These are phyloP conservation scores for Incumbomyces lentus DNA, from an alignment of 2,329 filamentous ascomycete species.

Conservation along the genomic window DNA sequence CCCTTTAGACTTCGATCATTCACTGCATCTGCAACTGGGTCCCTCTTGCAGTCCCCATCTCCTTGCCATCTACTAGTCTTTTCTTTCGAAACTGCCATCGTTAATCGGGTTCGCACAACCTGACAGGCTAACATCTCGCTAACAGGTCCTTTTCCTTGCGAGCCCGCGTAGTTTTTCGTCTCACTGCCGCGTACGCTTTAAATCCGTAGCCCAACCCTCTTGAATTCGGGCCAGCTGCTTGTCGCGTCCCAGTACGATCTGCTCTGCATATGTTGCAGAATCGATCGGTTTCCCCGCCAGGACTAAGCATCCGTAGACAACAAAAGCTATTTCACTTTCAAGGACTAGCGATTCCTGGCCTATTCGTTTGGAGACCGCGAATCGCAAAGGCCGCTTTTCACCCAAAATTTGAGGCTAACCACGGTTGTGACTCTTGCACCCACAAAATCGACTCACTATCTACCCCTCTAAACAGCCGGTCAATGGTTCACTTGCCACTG, in stretches of 20 bases:
- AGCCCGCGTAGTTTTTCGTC: not conserved
- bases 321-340: too few relatives aligned
- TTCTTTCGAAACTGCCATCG: not conserved
- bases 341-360: too few relatives aligned
- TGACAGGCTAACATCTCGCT: constrained; percentile 1
- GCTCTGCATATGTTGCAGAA: too few relatives aligned
- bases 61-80: not conserved
- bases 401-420: too few relatives aligned
- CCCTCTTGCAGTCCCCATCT: not conserved
- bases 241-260: not conserved
- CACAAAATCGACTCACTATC: too few relatives aligned
- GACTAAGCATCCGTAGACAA: too few relatives aligned
- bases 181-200: not conserved
- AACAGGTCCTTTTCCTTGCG: not conserved
- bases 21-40: not conserved
- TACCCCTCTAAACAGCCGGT: not conserved
- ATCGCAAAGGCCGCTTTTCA: too few relatives aligned
- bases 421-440: too few relatives aligned
- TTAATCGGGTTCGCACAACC: too few relatives aligned
- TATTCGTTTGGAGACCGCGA: too few relatives aligned
- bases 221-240: not conserved
- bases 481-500: not conserved
- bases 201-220: not conserved
- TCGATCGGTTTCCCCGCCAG: too few relatives aligned
- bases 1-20: not conserved